A percentile compares a stretch with the other conserved stretches of the same genome.
Conservation (phyloP, 768 basidiomycete species). For the Boletus barrowsii region DNA sequence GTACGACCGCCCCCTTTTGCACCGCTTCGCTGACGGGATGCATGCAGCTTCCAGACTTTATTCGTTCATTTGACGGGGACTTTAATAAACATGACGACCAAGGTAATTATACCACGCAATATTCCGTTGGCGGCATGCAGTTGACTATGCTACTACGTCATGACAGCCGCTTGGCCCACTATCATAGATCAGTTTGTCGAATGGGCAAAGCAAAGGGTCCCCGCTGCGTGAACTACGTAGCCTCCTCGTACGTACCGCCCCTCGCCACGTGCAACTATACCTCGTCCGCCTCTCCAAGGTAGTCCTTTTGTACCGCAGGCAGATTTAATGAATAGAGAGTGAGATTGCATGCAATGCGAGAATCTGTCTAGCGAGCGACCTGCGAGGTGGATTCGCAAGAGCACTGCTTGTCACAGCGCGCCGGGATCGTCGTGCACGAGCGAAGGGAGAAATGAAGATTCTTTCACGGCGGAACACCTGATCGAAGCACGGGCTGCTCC, state of each 20-base stretch:
- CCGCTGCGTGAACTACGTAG: slow-evolving; percentile 2
- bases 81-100: slow-evolving; percentile 76
- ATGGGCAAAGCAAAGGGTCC: slow-evolving; percentile 45
- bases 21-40: slow-evolving; percentile 4
- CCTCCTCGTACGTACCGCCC: neutral
- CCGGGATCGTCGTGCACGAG: slow-evolving; percentile 16
- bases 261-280: slow-evolving; percentile 2
- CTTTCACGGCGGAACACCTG: slow-evolving; percentile 20
- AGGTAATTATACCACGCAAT: slow-evolving; percentile 42
- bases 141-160: slow-evolving; percentile 6
- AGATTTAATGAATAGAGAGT: slow-evolving; percentile 1
- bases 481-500: slow-evolving; percentile 24
- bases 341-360: neutral
- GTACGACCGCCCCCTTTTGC: slow-evolving; percentile 21
- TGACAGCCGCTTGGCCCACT: slow-evolving; percentile 80
- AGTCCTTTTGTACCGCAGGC: neutral
- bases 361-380: neutral
- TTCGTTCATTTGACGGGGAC: slow-evolving; percentile 67
- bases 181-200: slow-evolving; percentile 83
- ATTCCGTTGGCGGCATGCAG: neutral
- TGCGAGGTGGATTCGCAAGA: slow-evolving; percentile 6
- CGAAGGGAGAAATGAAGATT: slow-evolving; percentile 33
- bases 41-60: slow-evolving; percentile 72
- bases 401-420: slow-evolving; percentile 4
- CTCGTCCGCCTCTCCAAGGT: neutral